Evolutionary conservation across 139 green algal species (phyloP), one percentile per base, ranked within the genome.

Genomic region (Chlamydomonas eustigma): DNA sequence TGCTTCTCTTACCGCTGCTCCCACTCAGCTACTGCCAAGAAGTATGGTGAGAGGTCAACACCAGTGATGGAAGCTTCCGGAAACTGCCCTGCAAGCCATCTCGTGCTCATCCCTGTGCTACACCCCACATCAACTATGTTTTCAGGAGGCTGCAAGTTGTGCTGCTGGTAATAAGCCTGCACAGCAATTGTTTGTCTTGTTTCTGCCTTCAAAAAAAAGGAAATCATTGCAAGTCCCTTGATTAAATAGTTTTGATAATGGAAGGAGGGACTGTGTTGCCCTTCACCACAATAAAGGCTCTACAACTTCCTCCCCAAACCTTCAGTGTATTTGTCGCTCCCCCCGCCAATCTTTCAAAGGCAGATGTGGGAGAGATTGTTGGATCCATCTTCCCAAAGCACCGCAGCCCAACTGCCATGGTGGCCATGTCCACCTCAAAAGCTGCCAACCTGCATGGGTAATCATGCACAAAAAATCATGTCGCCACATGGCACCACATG

Each of bases 11-110:
- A 58, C 44, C 86, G 50, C 69, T 93, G 84, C 24, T 87, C 70
- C 30, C 86, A 79, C 82, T 95, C 86, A 0, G 92, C 94, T 22
- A 98, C 94, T 0, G 93, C 87, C 37, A 98, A 78, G 66, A 98
- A 92, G 87, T 97, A 90, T 4, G 94, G 88, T 0, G 86, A 94
- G 22, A 94, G 76, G 78, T 97, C 93, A 37, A 97, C 51, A 2
- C 93, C 90, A 12, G 79, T 91, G 30, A 93, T 70, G 6, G 70
- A 30, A 2, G 75, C 71, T 22, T 37, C 37, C 0, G 81, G 78
- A 66, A 75, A 83, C 69, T 80, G 33, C 0, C 74, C 52, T 25
- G 88, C 88, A 32, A 97, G 77, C 74, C 75, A 92, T 22, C 86
- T 74, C 1, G 86, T 95, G 82, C 81, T 92, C 35, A 97, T 80